A percentile compares a stretch with the other conserved stretches of the same genome.
phyloP scores from a whole-genome alignment of 1,284 basidiomycete genomes.

The Rhodotorula sp. region DNA sequence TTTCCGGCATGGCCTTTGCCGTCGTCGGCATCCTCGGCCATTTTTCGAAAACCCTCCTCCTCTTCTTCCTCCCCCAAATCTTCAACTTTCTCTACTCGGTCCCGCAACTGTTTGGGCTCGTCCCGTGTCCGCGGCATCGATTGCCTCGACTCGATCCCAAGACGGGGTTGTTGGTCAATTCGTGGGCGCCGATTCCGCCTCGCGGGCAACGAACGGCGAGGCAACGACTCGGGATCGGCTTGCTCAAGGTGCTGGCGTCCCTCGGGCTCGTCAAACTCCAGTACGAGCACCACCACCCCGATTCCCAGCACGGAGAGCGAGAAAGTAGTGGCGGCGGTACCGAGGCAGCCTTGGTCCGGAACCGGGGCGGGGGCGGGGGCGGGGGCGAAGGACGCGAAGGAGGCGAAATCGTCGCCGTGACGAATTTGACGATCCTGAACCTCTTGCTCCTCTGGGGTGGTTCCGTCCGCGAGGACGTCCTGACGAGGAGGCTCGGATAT shows the following conservation, averaged over 20 bases:
- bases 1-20: conserved; percentile 95
- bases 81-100: conserved; percentile 95
- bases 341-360: too few relatives aligned
- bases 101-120: conserved; percentile 90
- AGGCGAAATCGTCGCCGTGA: conserved; percentile 61
- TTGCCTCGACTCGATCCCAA: conserved; percentile 75
- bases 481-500: conserved; percentile 69
- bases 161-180: conserved; percentile 72
- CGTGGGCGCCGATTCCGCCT: conserved; percentile 62
- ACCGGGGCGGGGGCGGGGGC: neutral
- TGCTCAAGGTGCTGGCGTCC: conserved; percentile 61
- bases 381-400: neutral
- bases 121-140: conserved; percentile 90
- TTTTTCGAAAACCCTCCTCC: conserved; percentile 91
- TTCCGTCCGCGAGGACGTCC: conserved; percentile 72
- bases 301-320: too few relatives aligned
- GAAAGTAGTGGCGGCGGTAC: too few relatives aligned
- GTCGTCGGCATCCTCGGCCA: conserved; percentile 95
- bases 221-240: conserved; percentile 51
- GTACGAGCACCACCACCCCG: conserved; percentile 27
- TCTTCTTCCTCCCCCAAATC: conserved; percentile 97
- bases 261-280: conserved; percentile 69
- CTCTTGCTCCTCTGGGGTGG: conserved; percentile 72
- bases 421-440: conserved; percentile 86
- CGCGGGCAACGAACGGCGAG: conserved; percentile 51